Percentiles rank a stretch among this genome's conserved stretches.
phyloP scores from a whole-genome alignment of 805 yeast genomes.

The Torulaspora maleeae region DNA sequence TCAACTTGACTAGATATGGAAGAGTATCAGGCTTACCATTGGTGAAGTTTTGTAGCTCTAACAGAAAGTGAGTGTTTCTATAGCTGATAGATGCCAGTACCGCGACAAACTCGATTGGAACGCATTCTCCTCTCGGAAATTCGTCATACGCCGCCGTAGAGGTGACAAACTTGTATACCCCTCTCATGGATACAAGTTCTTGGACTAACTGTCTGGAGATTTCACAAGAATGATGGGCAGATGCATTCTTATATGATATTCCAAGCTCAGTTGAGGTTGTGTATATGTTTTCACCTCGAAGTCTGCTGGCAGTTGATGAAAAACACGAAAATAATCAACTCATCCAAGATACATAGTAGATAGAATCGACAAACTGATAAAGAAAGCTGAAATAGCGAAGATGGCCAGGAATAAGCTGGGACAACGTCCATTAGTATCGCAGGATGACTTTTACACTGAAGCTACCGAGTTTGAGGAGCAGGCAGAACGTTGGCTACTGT shows the following conservation, averaged over 20 bases:
- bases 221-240: neutral
- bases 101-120: slow-evolving; percentile 20
- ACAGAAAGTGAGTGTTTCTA: slow-evolving; percentile 11
- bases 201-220: neutral
- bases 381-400: slow-evolving; percentile 9
- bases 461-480: slow-evolving; percentile 33
- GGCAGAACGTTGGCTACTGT: slow-evolving; percentile 36
- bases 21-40: slow-evolving; percentile 8
- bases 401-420: slow-evolving; percentile 13
- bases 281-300: too few relatives aligned
- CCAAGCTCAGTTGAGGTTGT: neutral
- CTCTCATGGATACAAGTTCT: slow-evolving; percentile 1
- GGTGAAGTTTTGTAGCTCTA: slow-evolving; percentile 20
- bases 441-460: slow-evolving; percentile 33
- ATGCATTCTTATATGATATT: neutral
- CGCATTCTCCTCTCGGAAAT: slow-evolving; percentile 1
- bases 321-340: neutral
- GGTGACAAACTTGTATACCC: slow-evolving; percentile 4
- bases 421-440: slow-evolving; percentile 17
- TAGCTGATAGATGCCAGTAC: slow-evolving; percentile 19
- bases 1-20: slow-evolving; percentile 17
- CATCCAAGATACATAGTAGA: neutral
- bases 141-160: slow-evolving; percentile 4
- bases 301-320: neutral
- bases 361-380: neutral